phyloP scores from a whole-genome alignment of 306 rosid species.

The Gleditsia sinensis region DNA sequence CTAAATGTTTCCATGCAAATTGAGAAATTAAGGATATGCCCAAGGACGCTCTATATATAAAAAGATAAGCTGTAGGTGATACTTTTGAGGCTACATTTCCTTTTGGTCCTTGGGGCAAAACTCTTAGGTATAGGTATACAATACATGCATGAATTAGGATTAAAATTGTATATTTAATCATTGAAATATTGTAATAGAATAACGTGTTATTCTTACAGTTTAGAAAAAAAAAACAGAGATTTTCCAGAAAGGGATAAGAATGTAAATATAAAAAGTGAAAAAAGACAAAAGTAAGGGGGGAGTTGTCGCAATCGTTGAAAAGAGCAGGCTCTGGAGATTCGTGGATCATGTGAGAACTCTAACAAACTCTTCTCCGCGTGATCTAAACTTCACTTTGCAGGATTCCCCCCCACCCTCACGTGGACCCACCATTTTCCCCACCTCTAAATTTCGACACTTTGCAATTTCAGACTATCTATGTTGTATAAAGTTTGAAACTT shows the following conservation, averaged over 20 bases:
- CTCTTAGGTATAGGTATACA: too few species aligned
- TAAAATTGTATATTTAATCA: too few species aligned
- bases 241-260: background rate
- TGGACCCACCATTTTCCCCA: background rate
- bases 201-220: background rate
- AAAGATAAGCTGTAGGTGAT: background rate
- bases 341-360: slow-evolving; percentile 70
- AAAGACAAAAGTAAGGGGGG: background rate
- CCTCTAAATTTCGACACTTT: too few species aligned
- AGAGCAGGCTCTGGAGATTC: slow-evolving; percentile 44
- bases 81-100: background rate
- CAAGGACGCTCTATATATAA: background rate
- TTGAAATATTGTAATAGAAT: background rate
- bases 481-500: background rate
- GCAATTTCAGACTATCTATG: too few species aligned
- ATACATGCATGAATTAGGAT: too few species aligned
- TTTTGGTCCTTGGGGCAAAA: background rate
- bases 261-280: background rate
- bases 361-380: slow-evolving; percentile 60
- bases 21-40: background rate
- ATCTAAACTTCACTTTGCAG: slow-evolving; percentile 50
- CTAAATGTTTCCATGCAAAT: background rate
- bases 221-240: background rate
- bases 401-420: background rate
- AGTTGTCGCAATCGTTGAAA: slow-evolving; percentile 42